Percentiles rank a stretch among this genome's conserved stretches.
phyloP scores from a whole-genome alignment of 2,329 filamentous ascomycete genomes.

The Volutella citrinella region DNA sequence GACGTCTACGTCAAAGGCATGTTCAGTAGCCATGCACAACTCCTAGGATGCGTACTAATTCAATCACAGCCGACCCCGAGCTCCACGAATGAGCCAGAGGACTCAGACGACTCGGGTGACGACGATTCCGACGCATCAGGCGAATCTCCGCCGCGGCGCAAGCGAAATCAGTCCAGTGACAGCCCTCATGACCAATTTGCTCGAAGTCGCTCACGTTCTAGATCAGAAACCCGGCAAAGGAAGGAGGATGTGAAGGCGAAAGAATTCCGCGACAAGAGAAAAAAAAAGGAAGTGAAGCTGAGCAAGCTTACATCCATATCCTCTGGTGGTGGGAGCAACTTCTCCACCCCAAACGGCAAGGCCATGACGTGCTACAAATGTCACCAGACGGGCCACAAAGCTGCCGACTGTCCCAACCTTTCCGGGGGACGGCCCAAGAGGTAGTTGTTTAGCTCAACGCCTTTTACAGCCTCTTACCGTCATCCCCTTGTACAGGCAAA shows the following conservation, averaged over 20 bases:
- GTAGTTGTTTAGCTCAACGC: too few species aligned
- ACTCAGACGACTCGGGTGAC: constrained; percentile 25
- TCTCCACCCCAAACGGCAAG: constrained; percentile 20
- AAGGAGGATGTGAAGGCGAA: constrained; percentile 33
- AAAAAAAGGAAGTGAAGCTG: constrained; percentile 65
- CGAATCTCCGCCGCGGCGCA: constrained; percentile 22
- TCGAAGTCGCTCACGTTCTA: constrained; percentile 31
- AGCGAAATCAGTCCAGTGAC: constrained; percentile 24
- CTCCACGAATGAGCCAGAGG: constrained; percentile 11
- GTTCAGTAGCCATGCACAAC: constrained; percentile 8
- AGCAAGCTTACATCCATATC: constrained; percentile 63
- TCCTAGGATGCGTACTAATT: constrained; percentile 6
- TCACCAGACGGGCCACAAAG: constrained; percentile 59
- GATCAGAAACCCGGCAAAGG: constrained; percentile 26
- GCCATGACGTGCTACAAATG: constrained; percentile 56
- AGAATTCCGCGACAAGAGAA: constrained; percentile 55
- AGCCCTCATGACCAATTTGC: constrained; percentile 13
- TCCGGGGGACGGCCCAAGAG: constrained; percentile 13
- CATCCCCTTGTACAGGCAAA: too few species aligned
- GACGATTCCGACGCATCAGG: constrained; percentile 24
- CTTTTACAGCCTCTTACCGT: too few species aligned
- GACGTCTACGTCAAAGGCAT: constrained; percentile 25
- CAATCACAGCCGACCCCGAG: constrained; percentile 14
- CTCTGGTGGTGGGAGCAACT: constrained; percentile 25
- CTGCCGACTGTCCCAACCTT: constrained; percentile 55